Conservation (phyloP, 257 asterid genomes). For the Nemophila menziesii region DNA sequence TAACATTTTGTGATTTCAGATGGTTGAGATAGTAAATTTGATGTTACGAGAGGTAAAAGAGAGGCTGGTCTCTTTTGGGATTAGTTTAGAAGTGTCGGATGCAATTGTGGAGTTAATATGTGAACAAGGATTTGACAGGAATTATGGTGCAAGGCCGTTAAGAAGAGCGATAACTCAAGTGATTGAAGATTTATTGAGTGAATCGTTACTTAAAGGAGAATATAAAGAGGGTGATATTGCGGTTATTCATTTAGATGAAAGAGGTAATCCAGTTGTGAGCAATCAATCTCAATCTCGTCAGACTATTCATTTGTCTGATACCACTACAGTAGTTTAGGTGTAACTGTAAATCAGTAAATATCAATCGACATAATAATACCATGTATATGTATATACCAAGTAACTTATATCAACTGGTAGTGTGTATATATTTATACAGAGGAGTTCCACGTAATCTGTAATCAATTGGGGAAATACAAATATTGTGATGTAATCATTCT, state of each 20-base stretch:
- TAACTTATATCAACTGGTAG: background rate
- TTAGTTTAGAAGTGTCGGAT: constrained; percentile 79
- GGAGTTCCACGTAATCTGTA: constrained; percentile 7
- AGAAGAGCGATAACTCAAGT: constrained; percentile 74
- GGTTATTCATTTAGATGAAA: constrained; percentile 50
- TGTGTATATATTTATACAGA: too few relatives aligned
- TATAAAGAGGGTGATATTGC: constrained; percentile 65
- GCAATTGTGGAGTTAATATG: constrained; percentile 60
- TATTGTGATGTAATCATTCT: constrained; percentile 9
- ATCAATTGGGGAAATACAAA: background rate
- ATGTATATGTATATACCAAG: background rate
- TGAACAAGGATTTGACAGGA: constrained; percentile 77
- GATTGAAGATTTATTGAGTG: constrained; percentile 73
- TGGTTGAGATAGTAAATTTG: constrained; percentile 67
- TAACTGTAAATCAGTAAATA: too few relatives aligned
- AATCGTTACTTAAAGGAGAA: constrained; percentile 64
- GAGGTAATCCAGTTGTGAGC: constrained; percentile 60
- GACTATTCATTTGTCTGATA: constrained; percentile 34
- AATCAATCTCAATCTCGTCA: constrained; percentile 42
- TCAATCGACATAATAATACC: background rate
- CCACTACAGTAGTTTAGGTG: constrained; percentile 13
- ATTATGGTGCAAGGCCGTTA: constrained; percentile 92
- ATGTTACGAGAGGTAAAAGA: constrained; percentile 77
- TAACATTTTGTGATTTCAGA: constrained; percentile 31
- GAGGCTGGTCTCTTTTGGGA: constrained; percentile 55